phyloP scores from a whole-genome alignment of 768 basidiomycete genomes.

The Tulasnella sp. region DNA sequence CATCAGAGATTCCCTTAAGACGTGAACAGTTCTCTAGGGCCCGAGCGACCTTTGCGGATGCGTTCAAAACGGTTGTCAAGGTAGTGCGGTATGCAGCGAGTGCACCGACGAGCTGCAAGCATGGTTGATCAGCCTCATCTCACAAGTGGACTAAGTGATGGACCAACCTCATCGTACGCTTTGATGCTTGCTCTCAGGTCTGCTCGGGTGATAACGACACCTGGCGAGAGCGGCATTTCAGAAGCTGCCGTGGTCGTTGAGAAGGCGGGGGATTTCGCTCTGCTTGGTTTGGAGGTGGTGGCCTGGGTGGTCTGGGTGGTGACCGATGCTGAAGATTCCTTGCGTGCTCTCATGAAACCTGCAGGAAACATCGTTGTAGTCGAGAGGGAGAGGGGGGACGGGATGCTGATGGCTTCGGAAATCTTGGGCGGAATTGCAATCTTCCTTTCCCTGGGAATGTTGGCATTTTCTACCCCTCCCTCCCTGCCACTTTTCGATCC shows the following conservation, averaged over 20 bases:
- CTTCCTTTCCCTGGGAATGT: neutral
- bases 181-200: slow-evolving; percentile 69
- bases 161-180: slow-evolving; percentile 67
- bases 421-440: neutral
- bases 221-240: slow-evolving; percentile 17
- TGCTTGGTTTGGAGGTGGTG: neutral
- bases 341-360: neutral
- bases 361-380: slow-evolving; percentile 1
- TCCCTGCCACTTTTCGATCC: neutral
- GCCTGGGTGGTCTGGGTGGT: neutral
- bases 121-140: neutral
- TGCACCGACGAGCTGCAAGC: slow-evolving; percentile 53
- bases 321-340: neutral
- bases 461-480: neutral
- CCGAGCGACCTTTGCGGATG: slow-evolving; percentile 74
- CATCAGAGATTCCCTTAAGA: slow-evolving; percentile 68
- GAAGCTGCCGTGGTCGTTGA: slow-evolving; percentile 72
- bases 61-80: slow-evolving; percentile 68
- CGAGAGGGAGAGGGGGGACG: neutral
- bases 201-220: slow-evolving; percentile 70
- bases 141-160: slow-evolving; percentile 7
- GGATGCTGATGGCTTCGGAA: neutral
- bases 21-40: slow-evolving; percentile 75
- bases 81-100: slow-evolving; percentile 74
- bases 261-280: slow-evolving; percentile 55